Percentiles rank a stretch among this genome's conserved stretches.
phyloP scores from a whole-genome alignment of 495 filamentous ascomycete species.

The Pseudomonodictys pantanalensis region DNA sequence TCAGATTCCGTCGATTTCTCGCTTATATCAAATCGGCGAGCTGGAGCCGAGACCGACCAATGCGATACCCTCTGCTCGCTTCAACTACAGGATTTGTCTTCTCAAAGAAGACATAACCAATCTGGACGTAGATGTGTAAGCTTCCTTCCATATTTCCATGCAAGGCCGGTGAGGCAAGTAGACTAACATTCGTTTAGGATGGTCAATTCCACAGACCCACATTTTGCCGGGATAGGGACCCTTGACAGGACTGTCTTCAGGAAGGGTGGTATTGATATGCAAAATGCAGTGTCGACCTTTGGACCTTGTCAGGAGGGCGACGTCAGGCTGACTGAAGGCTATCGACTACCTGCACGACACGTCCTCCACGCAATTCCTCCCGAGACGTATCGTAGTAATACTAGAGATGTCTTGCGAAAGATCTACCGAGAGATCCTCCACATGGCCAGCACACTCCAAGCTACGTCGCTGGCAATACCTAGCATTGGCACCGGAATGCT shows the following conservation, averaged over 20 bases:
- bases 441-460: constrained; percentile 13
- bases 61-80: not conserved
- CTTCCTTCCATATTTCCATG: too few relatives aligned
- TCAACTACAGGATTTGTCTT: constrained; percentile 17
- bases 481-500: constrained; percentile 29
- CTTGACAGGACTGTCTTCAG: constrained; percentile 24
- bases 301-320: constrained; percentile 26
- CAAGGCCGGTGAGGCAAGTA: too few relatives aligned
- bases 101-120: constrained; percentile 27
- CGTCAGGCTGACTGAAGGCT: constrained; percentile 20
- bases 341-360: constrained; percentile 17
- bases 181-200: not conserved
- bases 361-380: constrained; percentile 26
- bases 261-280: constrained; percentile 17
- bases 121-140: constrained; percentile 22
- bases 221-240: constrained; percentile 18
- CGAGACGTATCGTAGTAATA: constrained; percentile 9
- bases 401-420: constrained; percentile 19
- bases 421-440: constrained; percentile 16
- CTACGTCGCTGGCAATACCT: constrained; percentile 26
- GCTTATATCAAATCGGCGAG: constrained; percentile 23
- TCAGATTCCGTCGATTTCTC: constrained; percentile 20
- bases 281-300: constrained; percentile 17
- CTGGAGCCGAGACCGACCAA: constrained; percentile 15
- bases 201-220: constrained; percentile 27